These are phyloP conservation scores for Fusarium coicis DNA, from an alignment of 2,329 filamentous ascomycete species.

Conservation along the genomic window DNA sequence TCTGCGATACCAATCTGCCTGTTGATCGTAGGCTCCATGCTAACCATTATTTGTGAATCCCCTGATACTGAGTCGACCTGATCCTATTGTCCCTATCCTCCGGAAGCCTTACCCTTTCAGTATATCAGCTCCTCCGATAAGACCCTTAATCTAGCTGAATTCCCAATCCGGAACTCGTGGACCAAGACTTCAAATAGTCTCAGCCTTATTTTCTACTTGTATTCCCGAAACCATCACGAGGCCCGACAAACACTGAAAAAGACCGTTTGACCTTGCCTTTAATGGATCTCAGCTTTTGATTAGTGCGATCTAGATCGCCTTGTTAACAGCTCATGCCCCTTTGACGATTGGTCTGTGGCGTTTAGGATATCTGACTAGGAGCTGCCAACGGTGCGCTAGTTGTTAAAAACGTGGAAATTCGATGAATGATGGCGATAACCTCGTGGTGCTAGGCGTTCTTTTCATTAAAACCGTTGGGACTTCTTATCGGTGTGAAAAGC, in stretches of 20 bases:
- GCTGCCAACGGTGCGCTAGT: constrained; percentile 9
- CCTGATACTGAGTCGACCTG: not conserved
- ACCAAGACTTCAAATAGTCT: constrained; percentile 16
- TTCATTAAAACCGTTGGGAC: not conserved
- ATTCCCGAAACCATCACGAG: not conserved
- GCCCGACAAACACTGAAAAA: not conserved
- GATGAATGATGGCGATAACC: constrained; percentile 14
- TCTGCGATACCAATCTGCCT: not conserved
- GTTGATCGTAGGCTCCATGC: too few species aligned
- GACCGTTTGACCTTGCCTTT: not conserved
- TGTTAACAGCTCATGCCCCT: not conserved
- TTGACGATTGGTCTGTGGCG: constrained; percentile 27
- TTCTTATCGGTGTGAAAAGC: not conserved
- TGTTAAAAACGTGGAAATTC: not conserved
- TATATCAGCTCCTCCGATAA: not conserved
- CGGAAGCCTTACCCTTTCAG: not conserved
- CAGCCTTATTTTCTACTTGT: not conserved
- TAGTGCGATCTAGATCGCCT: constrained; percentile 21
- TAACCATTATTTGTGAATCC: too few species aligned
- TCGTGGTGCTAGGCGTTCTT: not conserved
- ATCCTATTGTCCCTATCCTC: rapidly evolving
- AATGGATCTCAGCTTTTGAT: not conserved
- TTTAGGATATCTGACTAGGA: constrained; percentile 18
- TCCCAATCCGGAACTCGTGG: constrained; percentile 10
- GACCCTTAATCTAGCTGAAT: not conserved